Conservation (phyloP, 1,284 basidiomycete genomes). For the Ustilago hordei region DNA sequence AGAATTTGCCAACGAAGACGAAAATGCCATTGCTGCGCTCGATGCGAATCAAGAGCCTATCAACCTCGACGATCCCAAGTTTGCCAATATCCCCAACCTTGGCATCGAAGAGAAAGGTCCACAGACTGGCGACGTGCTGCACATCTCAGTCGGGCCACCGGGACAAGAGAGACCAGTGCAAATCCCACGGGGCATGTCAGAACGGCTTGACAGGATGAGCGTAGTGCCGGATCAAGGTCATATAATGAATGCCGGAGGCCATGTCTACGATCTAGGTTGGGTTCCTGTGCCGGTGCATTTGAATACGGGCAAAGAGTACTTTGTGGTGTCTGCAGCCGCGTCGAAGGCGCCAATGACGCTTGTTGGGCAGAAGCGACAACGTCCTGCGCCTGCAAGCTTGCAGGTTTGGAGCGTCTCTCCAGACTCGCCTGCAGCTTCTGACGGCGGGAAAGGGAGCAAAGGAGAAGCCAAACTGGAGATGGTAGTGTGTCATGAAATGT, state of each 20-base stretch:
- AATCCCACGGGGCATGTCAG: conserved; percentile 18
- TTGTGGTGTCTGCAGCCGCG: conserved; percentile 38
- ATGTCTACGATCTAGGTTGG: conserved; percentile 57
- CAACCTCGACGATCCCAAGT: conserved; percentile 32
- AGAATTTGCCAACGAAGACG: conserved; percentile 21
- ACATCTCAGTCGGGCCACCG: conserved; percentile 28
- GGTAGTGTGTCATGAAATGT: conserved; percentile 37
- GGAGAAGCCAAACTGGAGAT: conserved; percentile 42
- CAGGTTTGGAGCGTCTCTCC: conserved; percentile 56
- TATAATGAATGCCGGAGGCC: conserved; percentile 48
- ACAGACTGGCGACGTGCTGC: conserved; percentile 21
- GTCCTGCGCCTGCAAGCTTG: conserved; percentile 22
- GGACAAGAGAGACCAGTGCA: conserved; percentile 26
- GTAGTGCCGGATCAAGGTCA: conserved; percentile 44
- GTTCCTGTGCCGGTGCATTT: conserved; percentile 46
- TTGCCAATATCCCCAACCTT: conserved; percentile 32
- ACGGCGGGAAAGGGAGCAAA: conserved; percentile 1
- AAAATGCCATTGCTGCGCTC: conserved; percentile 16
- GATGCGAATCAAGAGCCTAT: conserved; percentile 32
- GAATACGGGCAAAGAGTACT: conserved; percentile 43
- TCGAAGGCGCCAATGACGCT: conserved; percentile 24
- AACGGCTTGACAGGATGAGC: conserved; percentile 28
- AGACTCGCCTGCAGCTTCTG: conserved; percentile 1
- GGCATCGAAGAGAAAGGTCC: conserved; percentile 37
- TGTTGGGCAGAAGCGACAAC: conserved; percentile 24